These are phyloP conservation scores for Friedmanniomyces endolithicus DNA, from an alignment of 495 filamentous ascomycete species.

Conservation along the genomic window DNA sequence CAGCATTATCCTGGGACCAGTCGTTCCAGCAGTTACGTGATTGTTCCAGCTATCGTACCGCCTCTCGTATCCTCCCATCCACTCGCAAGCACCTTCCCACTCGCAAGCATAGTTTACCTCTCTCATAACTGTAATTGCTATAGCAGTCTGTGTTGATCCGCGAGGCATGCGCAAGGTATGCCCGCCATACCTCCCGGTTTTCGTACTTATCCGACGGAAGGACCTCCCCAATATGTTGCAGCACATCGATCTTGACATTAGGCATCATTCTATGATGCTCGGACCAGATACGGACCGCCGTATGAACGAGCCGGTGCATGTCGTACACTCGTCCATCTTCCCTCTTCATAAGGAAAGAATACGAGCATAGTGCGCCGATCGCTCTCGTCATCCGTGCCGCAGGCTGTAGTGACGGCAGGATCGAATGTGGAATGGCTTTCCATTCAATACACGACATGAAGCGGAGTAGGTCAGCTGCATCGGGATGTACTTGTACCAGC, in stretches of 20 bases:
- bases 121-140: too few species aligned
- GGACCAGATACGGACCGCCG: slow-evolving; percentile 29
- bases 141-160: too few species aligned
- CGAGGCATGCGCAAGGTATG: too few species aligned
- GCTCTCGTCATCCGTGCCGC: slow-evolving; percentile 18
- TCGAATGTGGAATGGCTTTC: slow-evolving; percentile 27
- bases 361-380: slow-evolving; percentile 22
- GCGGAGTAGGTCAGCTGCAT: slow-evolving; percentile 20
- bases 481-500: slow-evolving; percentile 8
- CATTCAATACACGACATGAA: slow-evolving; percentile 26
- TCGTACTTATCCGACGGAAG: too few species aligned
- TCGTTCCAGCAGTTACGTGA: slow-evolving; percentile 9
- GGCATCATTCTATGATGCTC: neutral
- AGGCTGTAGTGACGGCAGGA: slow-evolving; percentile 19
- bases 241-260: too few species aligned
- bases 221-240: too few species aligned
- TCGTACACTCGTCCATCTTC: slow-evolving; percentile 13
- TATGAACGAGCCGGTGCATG: slow-evolving; percentile 23
- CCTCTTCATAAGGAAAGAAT: slow-evolving; percentile 20
- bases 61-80: slow-evolving; percentile 3
- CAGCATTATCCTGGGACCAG: slow-evolving; percentile 19
- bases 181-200: too few species aligned
- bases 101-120: too few species aligned
- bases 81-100: too few species aligned
- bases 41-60: too few species aligned